Base-by-base conservation (phyloP, 805 yeast genomes). In the Candida succiphila region DNA sequence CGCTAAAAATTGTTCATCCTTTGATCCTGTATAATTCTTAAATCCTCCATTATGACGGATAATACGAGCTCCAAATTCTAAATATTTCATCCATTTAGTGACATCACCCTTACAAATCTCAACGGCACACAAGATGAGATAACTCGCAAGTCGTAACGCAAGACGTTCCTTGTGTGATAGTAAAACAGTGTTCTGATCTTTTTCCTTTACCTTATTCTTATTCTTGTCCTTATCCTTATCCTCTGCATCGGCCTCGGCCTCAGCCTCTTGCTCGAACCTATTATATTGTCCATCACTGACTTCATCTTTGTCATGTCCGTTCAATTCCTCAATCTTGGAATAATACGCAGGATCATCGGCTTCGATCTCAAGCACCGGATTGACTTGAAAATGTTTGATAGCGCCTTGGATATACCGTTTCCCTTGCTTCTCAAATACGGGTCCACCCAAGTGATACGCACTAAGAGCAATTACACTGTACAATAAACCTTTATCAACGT, bases 71-170 rank as follows among this genome's bases (percentile, higher is more conserved):
- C 87, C 86, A 66, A 75, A 67, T 27, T 67, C 65, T 36, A 84
- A 59, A 45, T 78, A 72, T 19, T 70, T 63, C 3, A 79, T 69
- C 94, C 94, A 84, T 47, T 76, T 72, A 25, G 66, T 66, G 24
- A 81, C 85, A 51, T 84, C 94, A 7, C 94, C 94, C 41, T 75
- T 69, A 55, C 89, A 83, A 34, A 84, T 80, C 48, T 82, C 87
- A 1, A 84, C 88, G n/a, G 81, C 85, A 42, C 82, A 72, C 32
- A 83, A 61, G 33, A 84, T 72, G 40, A 83, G 55, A 34, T 79
- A 60, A 14, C 78, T 71, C 1, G 94, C 88, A 29, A 83, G 50
- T 38, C 78, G 67, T 41, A 58, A 46, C 24, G 69, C 49, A 13
- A 62, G 51, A 8, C 54, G 32, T 33, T 61, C 57, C 19, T 65